phyloP scores from a whole-genome alignment of 768 basidiomycete genomes.

The Panaeolus papilionaceus region DNA sequence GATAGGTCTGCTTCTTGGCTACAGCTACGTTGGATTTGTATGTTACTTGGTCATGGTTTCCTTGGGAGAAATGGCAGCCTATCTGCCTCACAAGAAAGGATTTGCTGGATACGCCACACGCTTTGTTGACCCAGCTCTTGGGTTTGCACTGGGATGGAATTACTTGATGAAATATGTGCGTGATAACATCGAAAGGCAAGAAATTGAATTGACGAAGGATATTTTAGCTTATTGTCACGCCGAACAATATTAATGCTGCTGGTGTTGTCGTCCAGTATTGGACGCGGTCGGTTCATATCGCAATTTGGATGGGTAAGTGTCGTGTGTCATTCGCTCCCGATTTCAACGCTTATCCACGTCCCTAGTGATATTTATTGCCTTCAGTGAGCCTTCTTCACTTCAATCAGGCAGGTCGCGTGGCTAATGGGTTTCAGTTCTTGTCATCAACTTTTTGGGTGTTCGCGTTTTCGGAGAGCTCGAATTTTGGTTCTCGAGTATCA shows the following conservation, averaged over 20 bases:
- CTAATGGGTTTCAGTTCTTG: constrained; percentile 45
- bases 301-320: constrained; percentile 63
- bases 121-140: constrained; percentile 71
- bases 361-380: constrained; percentile 61
- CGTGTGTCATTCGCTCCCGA: constrained; percentile 26
- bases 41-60: constrained; percentile 67
- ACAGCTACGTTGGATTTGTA: constrained; percentile 58
- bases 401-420: background rate
- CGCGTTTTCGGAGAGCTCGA: constrained; percentile 76
- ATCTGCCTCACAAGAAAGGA: constrained; percentile 65
- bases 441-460: constrained; percentile 66
- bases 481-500: constrained; percentile 76
- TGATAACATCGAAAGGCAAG: background rate
- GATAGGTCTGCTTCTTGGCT: constrained; percentile 42
- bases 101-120: constrained; percentile 67
- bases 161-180: constrained; percentile 63
- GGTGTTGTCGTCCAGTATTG: constrained; percentile 59
- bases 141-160: constrained; percentile 72
- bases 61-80: constrained; percentile 57
- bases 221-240: constrained; percentile 63
- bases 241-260: constrained; percentile 70
- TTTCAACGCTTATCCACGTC: constrained; percentile 15
- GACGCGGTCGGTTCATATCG: constrained; percentile 49
- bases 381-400: constrained; percentile 44
- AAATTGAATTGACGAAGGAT: background rate